Conservation (phyloP, 2,329 filamentous ascomycete species). For the Hansfordia pulvinata region DNA sequence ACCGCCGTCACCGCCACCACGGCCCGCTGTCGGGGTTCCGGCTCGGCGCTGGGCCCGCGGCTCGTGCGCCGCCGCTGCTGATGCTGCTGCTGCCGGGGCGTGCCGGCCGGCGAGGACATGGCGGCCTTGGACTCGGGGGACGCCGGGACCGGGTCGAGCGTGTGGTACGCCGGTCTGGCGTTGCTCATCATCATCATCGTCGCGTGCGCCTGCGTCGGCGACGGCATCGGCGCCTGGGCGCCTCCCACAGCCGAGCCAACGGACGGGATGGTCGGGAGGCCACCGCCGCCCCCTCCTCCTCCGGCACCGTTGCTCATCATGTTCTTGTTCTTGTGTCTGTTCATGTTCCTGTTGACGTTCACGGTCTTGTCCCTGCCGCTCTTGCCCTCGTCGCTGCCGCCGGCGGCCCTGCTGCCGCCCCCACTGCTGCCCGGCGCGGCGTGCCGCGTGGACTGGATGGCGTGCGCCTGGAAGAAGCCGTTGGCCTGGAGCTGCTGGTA, state of each 20-base stretch:
- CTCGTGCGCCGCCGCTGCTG: neutral
- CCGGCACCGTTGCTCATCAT: no score
- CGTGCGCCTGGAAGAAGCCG: conserved; percentile 44
- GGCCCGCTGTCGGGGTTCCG: conserved; percentile 1
- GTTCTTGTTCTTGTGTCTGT: neutral
- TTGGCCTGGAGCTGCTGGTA: conserved; percentile 42
- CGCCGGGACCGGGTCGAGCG: no score
- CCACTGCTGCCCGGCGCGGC: conserved; percentile 16
- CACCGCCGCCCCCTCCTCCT: neutral
- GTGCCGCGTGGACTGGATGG: conserved; percentile 42
- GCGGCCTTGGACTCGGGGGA: neutral
- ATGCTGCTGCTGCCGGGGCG: neutral
- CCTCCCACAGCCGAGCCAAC: conserved; percentile 7
- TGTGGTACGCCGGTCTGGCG: no score
- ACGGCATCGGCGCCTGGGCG: no score
- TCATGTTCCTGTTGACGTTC: neutral
- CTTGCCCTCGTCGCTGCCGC: conserved; percentile 1
- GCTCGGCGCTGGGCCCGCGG: no score
- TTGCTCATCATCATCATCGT: no score
- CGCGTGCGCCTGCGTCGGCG: conserved; percentile 5
- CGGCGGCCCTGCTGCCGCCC: conserved; percentile 3
- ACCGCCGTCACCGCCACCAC: conserved; percentile 3
- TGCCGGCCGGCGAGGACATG: neutral
- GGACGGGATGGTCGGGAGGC: conserved; percentile 8
- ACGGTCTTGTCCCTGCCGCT: neutral